Conservation (phyloP, 2,329 filamentous ascomycete species). For the Cordyceps fumosorosea region DNA sequence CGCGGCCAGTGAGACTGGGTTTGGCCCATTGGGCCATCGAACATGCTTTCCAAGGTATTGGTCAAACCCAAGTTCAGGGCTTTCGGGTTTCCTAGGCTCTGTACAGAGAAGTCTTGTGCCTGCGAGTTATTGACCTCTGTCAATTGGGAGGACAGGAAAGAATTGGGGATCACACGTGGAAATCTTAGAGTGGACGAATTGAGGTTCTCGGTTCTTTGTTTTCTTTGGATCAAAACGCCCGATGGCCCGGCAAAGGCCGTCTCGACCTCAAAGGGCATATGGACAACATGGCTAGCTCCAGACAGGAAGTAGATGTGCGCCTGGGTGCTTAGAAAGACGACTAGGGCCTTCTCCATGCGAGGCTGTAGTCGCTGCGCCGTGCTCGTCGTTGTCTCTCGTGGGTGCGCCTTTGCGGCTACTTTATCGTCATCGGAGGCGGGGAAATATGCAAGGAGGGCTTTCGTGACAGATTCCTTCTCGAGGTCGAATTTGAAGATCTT, state of each 20-base stretch:
- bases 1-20: constrained; percentile 60
- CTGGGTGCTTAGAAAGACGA: constrained; percentile 87
- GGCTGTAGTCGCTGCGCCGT: constrained; percentile 15
- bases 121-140: constrained; percentile 46
- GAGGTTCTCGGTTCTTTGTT: constrained; percentile 47
- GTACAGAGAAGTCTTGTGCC: constrained; percentile 48
- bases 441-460: constrained; percentile 82
- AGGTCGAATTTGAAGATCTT: constrained; percentile 80
- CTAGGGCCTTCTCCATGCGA: constrained; percentile 59
- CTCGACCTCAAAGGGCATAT: constrained; percentile 92
- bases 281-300: constrained; percentile 80
- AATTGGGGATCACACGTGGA: constrained; percentile 67
- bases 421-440: constrained; percentile 43
- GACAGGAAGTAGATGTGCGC: constrained; percentile 89
- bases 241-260: constrained; percentile 73
- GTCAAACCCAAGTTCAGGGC: constrained; percentile 45
- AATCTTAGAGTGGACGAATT: constrained; percentile 49
- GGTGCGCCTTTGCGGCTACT: constrained; percentile 7
- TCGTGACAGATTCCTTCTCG: constrained; percentile 79
- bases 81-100: constrained; percentile 50
- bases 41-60: constrained; percentile 51
- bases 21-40: constrained; percentile 47
- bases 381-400: constrained; percentile 10
- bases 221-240: constrained; percentile 82
- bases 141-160: constrained; percentile 67